Conservation (phyloP, 495 filamentous ascomycete species). For the Oidiodendron maius region DNA sequence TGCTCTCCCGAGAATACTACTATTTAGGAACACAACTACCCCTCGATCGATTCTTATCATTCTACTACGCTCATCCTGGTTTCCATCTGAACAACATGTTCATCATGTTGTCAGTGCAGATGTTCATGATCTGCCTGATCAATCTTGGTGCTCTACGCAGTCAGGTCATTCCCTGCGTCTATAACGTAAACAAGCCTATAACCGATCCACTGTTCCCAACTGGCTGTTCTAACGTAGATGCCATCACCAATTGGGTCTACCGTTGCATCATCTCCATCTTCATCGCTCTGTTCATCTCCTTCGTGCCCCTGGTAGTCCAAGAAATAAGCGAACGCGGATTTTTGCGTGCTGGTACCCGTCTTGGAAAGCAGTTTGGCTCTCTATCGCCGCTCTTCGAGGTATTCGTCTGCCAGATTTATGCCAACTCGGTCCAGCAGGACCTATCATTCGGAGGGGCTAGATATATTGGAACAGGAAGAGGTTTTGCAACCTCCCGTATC, state of each 20-base stretch:
- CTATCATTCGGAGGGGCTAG: constrained; percentile 92
- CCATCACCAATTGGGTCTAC: constrained; percentile 88
- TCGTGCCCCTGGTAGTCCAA: constrained; percentile 87
- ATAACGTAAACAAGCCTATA: constrained; percentile 77
- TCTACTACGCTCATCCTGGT: constrained; percentile 98
- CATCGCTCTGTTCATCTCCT: constrained; percentile 99
- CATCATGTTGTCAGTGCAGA: constrained; percentile 96
- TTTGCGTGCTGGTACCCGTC: constrained; percentile 86
- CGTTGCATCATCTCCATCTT: constrained; percentile 96
- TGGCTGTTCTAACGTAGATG: constrained; percentile 73
- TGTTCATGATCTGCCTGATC: constrained; percentile 95
- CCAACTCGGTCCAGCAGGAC: constrained; percentile 88
- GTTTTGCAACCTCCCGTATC: constrained; percentile 96
- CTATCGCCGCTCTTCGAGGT: constrained; percentile 96
- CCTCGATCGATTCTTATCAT: constrained; percentile 95
- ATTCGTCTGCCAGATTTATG: constrained; percentile 98
- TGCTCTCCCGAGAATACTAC: constrained; percentile 98
- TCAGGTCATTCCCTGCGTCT: constrained; percentile 79
- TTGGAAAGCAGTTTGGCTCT: constrained; percentile 90
- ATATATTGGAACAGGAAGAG: constrained; percentile 98
- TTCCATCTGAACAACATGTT: constrained; percentile 99
- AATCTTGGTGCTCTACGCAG: constrained; percentile 83
- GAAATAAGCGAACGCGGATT: constrained; percentile 93
- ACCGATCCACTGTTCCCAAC: constrained; percentile 79
- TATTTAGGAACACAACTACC: constrained; percentile 97